phyloP scores from a whole-genome alignment of 257 asterid species.

The Dorcoceras hygrometricum region DNA sequence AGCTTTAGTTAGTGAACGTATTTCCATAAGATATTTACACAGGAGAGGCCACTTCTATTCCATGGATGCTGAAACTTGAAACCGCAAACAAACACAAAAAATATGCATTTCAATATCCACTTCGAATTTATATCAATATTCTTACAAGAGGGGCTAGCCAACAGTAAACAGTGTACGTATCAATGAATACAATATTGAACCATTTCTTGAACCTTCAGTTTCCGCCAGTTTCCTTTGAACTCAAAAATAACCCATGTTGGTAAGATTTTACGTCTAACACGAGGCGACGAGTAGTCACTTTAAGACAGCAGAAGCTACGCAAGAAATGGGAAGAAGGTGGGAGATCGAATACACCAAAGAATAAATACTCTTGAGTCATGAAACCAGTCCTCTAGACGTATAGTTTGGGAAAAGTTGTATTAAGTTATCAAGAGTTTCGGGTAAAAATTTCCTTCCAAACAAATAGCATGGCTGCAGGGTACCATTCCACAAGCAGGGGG shows the following conservation, averaged over 20 bases:
- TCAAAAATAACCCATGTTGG: conserved; percentile 30
- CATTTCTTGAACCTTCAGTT: background rate
- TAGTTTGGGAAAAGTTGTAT: conserved; percentile 57
- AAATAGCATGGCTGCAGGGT: conserved; percentile 69
- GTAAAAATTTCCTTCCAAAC: conserved; percentile 86
- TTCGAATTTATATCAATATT: background rate
- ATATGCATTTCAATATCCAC: background rate
- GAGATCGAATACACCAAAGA: conserved; percentile 41
- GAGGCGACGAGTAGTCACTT: conserved; percentile 28
- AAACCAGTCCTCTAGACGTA: conserved; percentile 26
- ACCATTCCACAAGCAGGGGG: conserved; percentile 88
- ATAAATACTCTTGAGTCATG: conserved; percentile 24
- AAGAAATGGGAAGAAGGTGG: conserved; percentile 29
- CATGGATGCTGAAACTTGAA: background rate
- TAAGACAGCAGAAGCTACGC: conserved; percentile 35
- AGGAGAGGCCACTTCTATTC: background rate
- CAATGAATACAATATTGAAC: conserved; percentile 3
- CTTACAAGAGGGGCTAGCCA: conserved; percentile 19
- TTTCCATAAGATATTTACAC: no score
- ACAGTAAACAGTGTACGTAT: background rate
- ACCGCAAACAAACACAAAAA: background rate
- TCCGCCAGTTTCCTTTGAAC: conserved; percentile 25
- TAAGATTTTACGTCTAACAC: conserved; percentile 13
- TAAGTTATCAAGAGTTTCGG: conserved; percentile 72
- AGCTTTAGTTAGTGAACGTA: no score